Evolutionary conservation across 192 early-diverging fungal species (phyloP), one percentile per base, ranked within the genome.

Genomic region (Mortierella hygrophila): DNA sequence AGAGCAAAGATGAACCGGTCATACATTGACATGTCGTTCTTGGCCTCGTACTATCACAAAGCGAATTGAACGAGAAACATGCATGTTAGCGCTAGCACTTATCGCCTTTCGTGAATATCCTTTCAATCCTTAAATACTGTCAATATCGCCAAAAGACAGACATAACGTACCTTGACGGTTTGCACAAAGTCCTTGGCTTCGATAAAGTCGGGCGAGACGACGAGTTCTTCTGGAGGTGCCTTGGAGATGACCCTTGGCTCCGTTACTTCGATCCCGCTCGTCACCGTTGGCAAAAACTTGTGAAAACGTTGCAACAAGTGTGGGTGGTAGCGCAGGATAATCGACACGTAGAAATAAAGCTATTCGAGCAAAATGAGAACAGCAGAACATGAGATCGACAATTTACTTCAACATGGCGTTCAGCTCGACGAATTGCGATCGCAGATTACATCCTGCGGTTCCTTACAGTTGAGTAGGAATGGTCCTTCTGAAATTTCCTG

Each of bases 171-270:
- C 79, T 86, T 80, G 49, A 86, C 84, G 32, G 84, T 81, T 54
- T 86, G 84, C 20, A 86, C 84, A 81, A 86, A 86, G 44, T 86
- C 79, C 68, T 86, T 86, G 6, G 84, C 84, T 60, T 86, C 84
- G 60, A 86, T 86, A 74, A 86, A 86, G 23, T 86, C 84, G 7
- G 84, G 78, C 20, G 84, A 86, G 5, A 86, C 75, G 6, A 86
- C 84, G 21, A 86, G 54, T 32, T 86, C 84, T 81, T 86, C 79
- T 78, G 84, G 84, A 20, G 79, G 84, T n/a, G 84, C 84, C 72
- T 86, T 80, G 20, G 84, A 86, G n/a, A 86, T 86, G 47, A 86
- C 5, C 11, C 72, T 40, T 0, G 84, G 84, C 52, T 86, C 84
- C 10, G 41, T 74, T 41, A 86, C 75, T 44, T 81, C 84, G 4